These are phyloP conservation scores for Microcos paniculata DNA, from an alignment of 345 rosid genomes.

Conservation along the genomic window DNA sequence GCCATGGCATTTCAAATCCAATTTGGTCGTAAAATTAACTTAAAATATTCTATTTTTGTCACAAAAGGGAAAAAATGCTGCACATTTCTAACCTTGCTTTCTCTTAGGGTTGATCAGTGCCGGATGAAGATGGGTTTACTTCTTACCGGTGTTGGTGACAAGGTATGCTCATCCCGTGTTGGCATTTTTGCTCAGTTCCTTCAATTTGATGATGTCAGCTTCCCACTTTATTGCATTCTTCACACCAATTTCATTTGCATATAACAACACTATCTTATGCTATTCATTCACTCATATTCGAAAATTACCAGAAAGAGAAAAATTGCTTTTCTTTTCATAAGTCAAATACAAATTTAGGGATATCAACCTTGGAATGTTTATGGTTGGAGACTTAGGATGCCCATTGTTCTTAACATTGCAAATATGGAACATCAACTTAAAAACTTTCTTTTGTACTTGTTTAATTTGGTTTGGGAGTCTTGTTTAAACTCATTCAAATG, in stretches of 20 bases:
- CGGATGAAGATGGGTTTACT: conserved; percentile 79
- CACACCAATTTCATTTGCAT: not conserved
- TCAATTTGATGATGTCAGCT: not conserved
- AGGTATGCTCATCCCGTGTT: conserved; percentile 40
- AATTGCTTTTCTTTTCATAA: not conserved
- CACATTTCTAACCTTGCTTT: conserved; percentile 23
- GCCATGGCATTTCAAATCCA: not conserved
- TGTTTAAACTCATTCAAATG: not conserved
- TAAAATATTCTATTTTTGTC: not conserved
- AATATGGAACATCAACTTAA: not conserved
- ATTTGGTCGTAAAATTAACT: not conserved
- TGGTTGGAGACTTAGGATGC: not conserved
- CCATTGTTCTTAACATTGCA: not conserved
- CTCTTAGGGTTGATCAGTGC: conserved; percentile 71
- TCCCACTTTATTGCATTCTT: not conserved
- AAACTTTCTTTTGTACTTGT: not conserved
- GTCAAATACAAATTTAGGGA: not conserved
- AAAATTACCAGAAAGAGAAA: not conserved
- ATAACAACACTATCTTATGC: not conserved
- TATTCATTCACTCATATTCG: not conserved
- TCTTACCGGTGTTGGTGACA: conserved; percentile 94
- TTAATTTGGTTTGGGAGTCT: not conserved
- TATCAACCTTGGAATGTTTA: not conserved
- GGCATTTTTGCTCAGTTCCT: not conserved
- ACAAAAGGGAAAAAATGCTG: not conserved